Base-by-base conservation (phyloP, 2,329 filamentous ascomycete genomes). In the Colletotrichum trifolii region DNA sequence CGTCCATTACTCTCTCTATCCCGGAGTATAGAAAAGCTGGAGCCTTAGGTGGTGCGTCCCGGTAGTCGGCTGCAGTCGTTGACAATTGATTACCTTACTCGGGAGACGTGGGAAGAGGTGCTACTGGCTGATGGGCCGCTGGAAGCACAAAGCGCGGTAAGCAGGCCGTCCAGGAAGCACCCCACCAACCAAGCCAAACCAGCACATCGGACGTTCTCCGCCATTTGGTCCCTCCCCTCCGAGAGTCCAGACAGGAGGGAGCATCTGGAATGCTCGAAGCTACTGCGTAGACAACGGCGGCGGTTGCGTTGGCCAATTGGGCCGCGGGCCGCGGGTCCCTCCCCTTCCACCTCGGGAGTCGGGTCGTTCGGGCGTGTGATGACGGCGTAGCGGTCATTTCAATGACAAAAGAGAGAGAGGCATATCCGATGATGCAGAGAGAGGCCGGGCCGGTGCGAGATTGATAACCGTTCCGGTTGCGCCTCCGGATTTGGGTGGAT, bases 381-480 rank as follows among this genome's bases (percentile, higher is more conserved):
- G 36, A 46, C 45, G 38, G 35, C 13, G 36, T 40, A 25, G 36
- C 35, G 9, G 38, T 43, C 55, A 58, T 55, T 50, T 33, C 39
- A 9, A 45, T 58, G 46, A 35, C 55, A 58, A 49, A 50, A 46
- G 25, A 9, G 47, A 9, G 47, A 47, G 40, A 39, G 36, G 46
- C 38, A 15, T 50, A 8, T 17, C 34, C 46, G 46, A 50, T 13
- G 8, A 6, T 35, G 25, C 25, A 25, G 25, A 25, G 25, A 38
- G 46, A 15, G 46, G 55, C 63, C 63, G 63, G 63, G 35, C 58
- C 63, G 63, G 63, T 62, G 25, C 53, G 58, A 56, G 8, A 35
- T 17, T 62, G 52, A 25, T 25, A 34, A 56, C 40, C 42, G 46
- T 52, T 56, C 58, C 63, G 58, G 58, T 63, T 47, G 17, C 42